Conservation (phyloP, 768 basidiomycete genomes). For the Suillus subalutaceus region DNA sequence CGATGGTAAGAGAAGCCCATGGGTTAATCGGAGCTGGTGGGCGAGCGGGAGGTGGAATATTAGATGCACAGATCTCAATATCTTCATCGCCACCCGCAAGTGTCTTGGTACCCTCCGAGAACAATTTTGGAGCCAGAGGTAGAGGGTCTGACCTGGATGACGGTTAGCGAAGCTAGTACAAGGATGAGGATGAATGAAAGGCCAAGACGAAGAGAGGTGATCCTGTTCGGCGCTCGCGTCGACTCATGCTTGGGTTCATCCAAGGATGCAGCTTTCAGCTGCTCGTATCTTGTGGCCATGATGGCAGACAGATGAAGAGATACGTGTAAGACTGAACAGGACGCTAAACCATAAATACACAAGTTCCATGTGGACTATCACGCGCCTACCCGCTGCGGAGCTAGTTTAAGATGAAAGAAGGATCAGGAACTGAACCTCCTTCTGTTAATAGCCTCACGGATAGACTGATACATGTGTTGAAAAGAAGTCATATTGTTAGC, state of each 20-base stretch:
- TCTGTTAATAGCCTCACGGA: neutral
- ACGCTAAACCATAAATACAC: neutral
- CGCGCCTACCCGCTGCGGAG: no score
- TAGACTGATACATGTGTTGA: neutral
- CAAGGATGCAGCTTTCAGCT: constrained; percentile 14
- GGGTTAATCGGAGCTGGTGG: constrained; percentile 50
- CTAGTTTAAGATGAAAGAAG: neutral
- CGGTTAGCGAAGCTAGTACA: constrained; percentile 14
- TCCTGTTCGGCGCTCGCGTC: neutral
- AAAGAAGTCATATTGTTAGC: constrained; percentile 1
- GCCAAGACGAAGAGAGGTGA: constrained; percentile 17
- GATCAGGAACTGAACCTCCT: neutral
- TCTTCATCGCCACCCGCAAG: constrained; percentile 6
- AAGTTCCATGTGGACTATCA: neutral
- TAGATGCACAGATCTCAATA: constrained; percentile 39
- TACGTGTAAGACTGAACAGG: neutral
- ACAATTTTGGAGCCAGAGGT: constrained; percentile 8
- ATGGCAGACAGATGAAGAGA: constrained; percentile 7
- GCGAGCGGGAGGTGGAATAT: constrained; percentile 33
- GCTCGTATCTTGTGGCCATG: constrained; percentile 26
- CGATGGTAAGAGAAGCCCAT: constrained; percentile 53
- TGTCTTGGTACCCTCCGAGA: neutral
- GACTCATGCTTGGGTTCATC: neutral
- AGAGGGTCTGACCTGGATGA: constrained; percentile 11
- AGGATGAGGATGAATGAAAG: constrained; percentile 18